Conservation (phyloP, 208 protist genomes). For the Phytomonas serpens region DNA sequence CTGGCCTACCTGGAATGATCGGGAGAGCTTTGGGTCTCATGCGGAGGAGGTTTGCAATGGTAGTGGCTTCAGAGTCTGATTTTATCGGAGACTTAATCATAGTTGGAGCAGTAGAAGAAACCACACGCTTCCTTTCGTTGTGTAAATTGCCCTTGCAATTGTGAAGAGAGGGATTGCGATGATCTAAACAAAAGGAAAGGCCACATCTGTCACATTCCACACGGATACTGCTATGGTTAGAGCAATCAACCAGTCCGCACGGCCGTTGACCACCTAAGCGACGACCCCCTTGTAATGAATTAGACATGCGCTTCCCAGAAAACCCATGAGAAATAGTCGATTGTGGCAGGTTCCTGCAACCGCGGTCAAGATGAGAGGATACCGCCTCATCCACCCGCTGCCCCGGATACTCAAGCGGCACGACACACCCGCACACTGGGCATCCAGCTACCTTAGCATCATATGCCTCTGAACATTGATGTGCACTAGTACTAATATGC, state of each 20-base stretch:
- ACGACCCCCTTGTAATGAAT: conserved; percentile 10
- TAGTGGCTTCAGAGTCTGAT: not conserved
- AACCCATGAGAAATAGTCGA: not conserved
- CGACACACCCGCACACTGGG: conserved; percentile 40
- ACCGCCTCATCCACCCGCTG: conserved; percentile 63
- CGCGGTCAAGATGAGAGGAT: conserved; percentile 64
- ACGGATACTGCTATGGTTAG: conserved; percentile 20
- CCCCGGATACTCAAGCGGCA: conserved; percentile 41
- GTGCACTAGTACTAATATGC: conserved; percentile 52
- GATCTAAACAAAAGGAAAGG: conserved; percentile 63
- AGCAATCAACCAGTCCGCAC: conserved; percentile 45
- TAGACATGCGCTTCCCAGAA: not conserved
- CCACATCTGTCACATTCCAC: conserved; percentile 61
- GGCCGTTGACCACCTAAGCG: conserved; percentile 17
- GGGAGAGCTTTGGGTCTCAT: conserved; percentile 36
- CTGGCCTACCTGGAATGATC: conserved; percentile 57
- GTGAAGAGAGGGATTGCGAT: conserved; percentile 50
- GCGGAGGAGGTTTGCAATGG: conserved; percentile 25
- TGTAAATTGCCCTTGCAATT: conserved; percentile 21
- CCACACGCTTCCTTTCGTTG: not conserved
- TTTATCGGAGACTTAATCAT: not conserved
- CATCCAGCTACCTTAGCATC: conserved; percentile 34
- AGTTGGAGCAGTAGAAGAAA: not conserved
- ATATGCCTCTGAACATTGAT: conserved; percentile 39
- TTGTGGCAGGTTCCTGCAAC: conserved; percentile 28